phyloP scores from a whole-genome alignment of 1,139 yeast genomes.

The Yamadazyma diospyri region DNA sequence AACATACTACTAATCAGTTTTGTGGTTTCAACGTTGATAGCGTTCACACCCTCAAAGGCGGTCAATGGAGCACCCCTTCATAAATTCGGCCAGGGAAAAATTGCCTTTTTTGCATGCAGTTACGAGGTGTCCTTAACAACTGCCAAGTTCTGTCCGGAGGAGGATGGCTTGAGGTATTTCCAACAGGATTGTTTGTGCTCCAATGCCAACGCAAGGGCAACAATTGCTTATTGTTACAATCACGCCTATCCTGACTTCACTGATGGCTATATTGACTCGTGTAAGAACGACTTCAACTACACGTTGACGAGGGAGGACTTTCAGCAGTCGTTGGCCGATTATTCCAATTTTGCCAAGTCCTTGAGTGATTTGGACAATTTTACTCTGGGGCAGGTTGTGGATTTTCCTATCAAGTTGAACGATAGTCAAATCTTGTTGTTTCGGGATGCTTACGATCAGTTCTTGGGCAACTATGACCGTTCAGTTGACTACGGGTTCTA shows the following conservation, averaged over 20 bases:
- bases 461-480: conserved; percentile 37
- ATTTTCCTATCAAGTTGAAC: conserved; percentile 26
- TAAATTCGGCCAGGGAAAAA: conserved; percentile 24
- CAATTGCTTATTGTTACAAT: conserved; percentile 36
- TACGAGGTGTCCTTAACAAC: conserved; percentile 20
- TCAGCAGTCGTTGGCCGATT: conserved; percentile 34
- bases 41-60: conserved; percentile 32
- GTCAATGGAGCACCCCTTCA: conserved; percentile 35
- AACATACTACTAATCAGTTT: conserved; percentile 15
- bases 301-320: conserved; percentile 28
- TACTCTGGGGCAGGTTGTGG: conserved; percentile 19
- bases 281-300: conserved; percentile 23
- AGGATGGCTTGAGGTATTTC: conserved; percentile 7
- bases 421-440: conserved; percentile 17
- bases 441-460: conserved; percentile 29
- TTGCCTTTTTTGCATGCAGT: conserved; percentile 32
- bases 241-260: conserved; percentile 22
- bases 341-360: conserved; percentile 30
- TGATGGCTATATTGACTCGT: conserved; percentile 23
- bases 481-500: conserved; percentile 32
- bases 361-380: conserved; percentile 17
- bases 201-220: conserved; percentile 36
- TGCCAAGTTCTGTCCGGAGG: conserved; percentile 24
- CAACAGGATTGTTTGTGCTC: conserved; percentile 25
- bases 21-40: conserved; percentile 20